A percentile compares a stretch with the other conserved stretches of the same genome.
Conservation (phyloP, 1,284 basidiomycete genomes). For the Salmacisia buchloeana region DNA sequence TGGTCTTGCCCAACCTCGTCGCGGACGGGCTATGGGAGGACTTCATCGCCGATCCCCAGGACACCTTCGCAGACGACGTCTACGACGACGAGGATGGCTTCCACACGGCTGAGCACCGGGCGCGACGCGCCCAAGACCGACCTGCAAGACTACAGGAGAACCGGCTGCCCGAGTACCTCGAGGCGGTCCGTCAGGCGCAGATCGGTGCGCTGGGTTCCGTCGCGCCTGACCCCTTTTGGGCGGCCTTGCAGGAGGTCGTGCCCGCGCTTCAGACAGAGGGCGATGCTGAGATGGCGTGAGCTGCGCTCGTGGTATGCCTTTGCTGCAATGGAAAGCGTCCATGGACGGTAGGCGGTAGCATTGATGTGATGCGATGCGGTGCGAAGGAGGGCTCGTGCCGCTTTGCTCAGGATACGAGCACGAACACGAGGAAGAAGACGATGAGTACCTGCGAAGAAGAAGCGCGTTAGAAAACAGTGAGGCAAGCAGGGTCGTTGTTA, state of each 20-base stretch:
- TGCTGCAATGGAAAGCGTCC: too few relatives aligned
- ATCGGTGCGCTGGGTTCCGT: conserved; percentile 9
- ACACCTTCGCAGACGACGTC: background rate
- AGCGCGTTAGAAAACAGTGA: background rate
- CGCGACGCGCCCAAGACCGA: background rate
- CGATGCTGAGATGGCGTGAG: too few relatives aligned
- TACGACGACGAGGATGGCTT: background rate
- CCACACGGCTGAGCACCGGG: background rate
- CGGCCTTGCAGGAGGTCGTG: too few relatives aligned
- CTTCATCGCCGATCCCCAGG: conserved; percentile 59
- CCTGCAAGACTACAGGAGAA: conserved; percentile 49
- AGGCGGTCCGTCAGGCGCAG: conserved; percentile 36
- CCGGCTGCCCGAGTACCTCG: conserved; percentile 38
- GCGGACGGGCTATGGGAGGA: conserved; percentile 87
- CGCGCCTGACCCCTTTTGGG: background rate
- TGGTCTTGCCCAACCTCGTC: conserved; percentile 74
- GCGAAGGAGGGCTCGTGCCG: too few relatives aligned
- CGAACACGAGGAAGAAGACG: conserved; percentile 46
- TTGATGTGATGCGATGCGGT: too few relatives aligned
- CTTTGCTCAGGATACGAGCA: conserved; percentile 27
- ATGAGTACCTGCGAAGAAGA: conserved; percentile 29
- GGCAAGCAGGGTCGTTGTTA: background rate
- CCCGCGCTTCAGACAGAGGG: too few relatives aligned
- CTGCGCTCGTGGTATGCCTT: too few relatives aligned
- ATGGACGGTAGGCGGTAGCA: too few relatives aligned